A percentile compares a stretch with the other conserved stretches of the same genome.
phyloP scores from a whole-genome alignment of 805 yeast genomes.

The Debaryomyces maramus region DNA sequence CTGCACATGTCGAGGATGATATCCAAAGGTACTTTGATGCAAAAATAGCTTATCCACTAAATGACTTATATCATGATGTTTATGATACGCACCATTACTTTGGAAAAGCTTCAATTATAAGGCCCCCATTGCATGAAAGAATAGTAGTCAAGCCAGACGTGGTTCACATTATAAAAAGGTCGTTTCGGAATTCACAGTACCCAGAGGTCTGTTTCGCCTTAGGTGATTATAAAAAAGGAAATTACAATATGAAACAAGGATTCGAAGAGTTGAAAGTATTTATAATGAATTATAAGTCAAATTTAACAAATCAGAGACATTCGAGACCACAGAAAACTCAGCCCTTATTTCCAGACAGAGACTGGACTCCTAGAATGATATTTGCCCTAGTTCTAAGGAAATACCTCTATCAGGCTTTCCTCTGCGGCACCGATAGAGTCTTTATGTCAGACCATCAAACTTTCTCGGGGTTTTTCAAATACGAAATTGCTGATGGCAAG shows the following conservation, averaged over 20 bases:
- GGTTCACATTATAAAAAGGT: background rate
- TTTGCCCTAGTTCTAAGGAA: constrained; percentile 6
- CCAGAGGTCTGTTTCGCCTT: constrained; percentile 3
- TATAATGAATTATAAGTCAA: background rate
- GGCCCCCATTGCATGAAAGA: background rate
- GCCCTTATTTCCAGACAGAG: background rate
- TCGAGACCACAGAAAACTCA: background rate
- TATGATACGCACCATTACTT: background rate
- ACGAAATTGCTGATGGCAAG: constrained; percentile 1
- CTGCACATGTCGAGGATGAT: background rate
- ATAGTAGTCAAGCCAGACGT: background rate
- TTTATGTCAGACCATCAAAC: constrained; percentile 5
- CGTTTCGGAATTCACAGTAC: background rate
- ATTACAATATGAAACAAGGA: background rate
- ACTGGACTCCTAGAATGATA: constrained; percentile 1
- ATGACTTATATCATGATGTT: background rate
- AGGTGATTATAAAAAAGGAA: constrained; percentile 5
- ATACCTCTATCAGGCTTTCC: constrained; percentile 3
- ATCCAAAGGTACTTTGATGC: constrained; percentile 3
- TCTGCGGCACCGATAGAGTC: constrained; percentile 3
- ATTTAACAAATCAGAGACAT: background rate
- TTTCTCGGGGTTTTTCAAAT: constrained; percentile 8
- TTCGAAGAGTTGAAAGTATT: constrained; percentile 1
- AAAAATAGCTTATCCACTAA: background rate
- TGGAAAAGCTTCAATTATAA: background rate